Conservation (phyloP, 148 eudicot species). For the Amaranthus hypochondriacus region DNA sequence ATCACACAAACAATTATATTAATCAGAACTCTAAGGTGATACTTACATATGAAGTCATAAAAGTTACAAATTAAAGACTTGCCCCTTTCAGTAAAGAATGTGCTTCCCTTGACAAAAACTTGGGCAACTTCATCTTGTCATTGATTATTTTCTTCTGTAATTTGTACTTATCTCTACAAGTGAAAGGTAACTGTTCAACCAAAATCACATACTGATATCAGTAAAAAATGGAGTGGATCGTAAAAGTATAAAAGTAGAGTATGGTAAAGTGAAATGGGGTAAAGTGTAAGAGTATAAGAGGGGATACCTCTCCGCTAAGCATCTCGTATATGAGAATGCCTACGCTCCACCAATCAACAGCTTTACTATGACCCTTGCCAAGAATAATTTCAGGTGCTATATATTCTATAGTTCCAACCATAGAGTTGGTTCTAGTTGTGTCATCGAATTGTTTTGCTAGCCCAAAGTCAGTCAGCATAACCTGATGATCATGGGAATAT, state of each 20-base stretch:
- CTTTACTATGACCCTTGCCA: conserved; percentile 49
- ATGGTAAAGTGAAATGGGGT: not conserved
- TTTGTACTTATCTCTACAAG: conserved; percentile 58
- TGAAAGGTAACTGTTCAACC: conserved; percentile 65
- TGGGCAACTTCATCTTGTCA: conserved; percentile 75
- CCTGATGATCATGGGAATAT: conserved; percentile 17
- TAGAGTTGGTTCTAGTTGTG: conserved; percentile 37
- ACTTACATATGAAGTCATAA: too few relatives aligned
- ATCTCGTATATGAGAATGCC: conserved; percentile 49
- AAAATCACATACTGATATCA: conserved; percentile 8
- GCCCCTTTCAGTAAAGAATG: conserved; percentile 85
- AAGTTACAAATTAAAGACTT: conserved; percentile 1
- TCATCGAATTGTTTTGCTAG: conserved; percentile 47
- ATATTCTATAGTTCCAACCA: conserved; percentile 51
- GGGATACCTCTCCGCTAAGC: conserved; percentile 50
- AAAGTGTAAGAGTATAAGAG: not conserved
- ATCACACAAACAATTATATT: not conserved
- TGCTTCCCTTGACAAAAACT: conserved; percentile 71
- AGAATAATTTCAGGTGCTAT: conserved; percentile 55
- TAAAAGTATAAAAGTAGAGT: not conserved
- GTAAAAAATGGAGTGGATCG: not conserved
- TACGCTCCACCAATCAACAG: conserved; percentile 60
- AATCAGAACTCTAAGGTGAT: too few relatives aligned
- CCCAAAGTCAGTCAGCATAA: conserved; percentile 52
- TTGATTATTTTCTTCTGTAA: conserved; percentile 75